Evolutionary conservation across 1,139 yeast genomes (phyloP).

Genomic region (Komagataea norvegica): DNA sequence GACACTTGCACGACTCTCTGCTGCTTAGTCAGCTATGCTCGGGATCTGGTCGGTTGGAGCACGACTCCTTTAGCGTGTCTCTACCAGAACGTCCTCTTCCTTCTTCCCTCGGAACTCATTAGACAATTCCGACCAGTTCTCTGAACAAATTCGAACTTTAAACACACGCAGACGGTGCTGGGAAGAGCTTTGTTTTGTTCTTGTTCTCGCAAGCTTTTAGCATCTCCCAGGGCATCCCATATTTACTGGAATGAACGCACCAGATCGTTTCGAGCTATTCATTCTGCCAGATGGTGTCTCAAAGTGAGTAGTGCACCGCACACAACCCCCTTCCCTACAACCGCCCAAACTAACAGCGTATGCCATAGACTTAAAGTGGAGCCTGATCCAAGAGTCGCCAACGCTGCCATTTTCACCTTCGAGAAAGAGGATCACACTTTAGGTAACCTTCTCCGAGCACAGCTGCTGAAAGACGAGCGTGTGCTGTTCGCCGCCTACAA

Average conservation of each 20-base stretch:
- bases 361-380: conserved; percentile 61
- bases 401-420: conserved; percentile 86
- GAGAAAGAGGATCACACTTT: conserved; percentile 98
- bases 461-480: conserved; percentile 75
- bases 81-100: no score
- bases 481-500: conserved; percentile 96
- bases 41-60: no score
- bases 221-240: neutral
- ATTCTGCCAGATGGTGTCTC: conserved; percentile 97
- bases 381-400: conserved; percentile 93
- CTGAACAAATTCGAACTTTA: no score
- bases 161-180: no score
- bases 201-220: no score
- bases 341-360: conserved; percentile 8
- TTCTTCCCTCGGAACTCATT: no score
- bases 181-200: no score
- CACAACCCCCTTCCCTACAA: neutral
- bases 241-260: conserved; percentile 75
- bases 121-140: no score
- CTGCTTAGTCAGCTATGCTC: no score
- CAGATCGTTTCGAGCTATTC: conserved; percentile 96
- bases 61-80: no score
- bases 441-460: conserved; percentile 84
- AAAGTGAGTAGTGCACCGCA: conserved; percentile 42
- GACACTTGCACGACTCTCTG: no score